These are phyloP conservation scores for Geotrichum histeridarum DNA, from an alignment of 1,139 yeast genomes.

Conservation along the genomic window DNA sequence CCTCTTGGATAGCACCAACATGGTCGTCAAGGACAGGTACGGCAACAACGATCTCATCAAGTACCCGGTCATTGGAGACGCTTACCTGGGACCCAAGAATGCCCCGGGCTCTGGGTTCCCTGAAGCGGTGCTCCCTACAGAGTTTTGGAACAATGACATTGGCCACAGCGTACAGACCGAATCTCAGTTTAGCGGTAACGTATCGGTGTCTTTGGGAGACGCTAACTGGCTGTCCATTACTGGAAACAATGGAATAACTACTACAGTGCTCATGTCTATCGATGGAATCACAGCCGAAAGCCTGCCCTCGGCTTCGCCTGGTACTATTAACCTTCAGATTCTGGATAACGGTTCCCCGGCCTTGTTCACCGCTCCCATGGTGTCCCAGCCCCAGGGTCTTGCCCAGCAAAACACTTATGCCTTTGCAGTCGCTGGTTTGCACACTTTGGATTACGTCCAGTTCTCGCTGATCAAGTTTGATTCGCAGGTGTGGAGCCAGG, in stretches of 20 bases:
- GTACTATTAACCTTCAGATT: constrained; percentile 13
- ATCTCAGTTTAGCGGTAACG: constrained; percentile 18
- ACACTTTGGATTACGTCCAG: constrained; percentile 16
- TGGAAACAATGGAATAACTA: constrained; percentile 6
- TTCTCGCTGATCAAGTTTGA: constrained; percentile 15
- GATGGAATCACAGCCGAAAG: constrained; percentile 17
- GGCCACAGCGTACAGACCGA: constrained; percentile 1
- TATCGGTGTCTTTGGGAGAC: constrained; percentile 16
- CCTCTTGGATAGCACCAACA: constrained; percentile 1
- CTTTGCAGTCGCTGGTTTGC: constrained; percentile 16
- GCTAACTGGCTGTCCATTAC: constrained; percentile 16
- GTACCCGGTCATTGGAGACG: constrained; percentile 16
- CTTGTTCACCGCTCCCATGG: constrained; percentile 13
- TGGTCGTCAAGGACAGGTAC: constrained; percentile 6
- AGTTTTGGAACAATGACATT: constrained; percentile 9
- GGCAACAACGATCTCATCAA: constrained; percentile 7
- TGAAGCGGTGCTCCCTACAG: constrained; percentile 3
- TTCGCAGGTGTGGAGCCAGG: constrained; percentile 5
- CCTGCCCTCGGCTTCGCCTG: constrained; percentile 16
- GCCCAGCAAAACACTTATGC: constrained; percentile 11
- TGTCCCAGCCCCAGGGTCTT: background rate
- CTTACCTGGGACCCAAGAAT: constrained; percentile 10
- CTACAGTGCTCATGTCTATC: constrained; percentile 16
- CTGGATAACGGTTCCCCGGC: constrained; percentile 18
- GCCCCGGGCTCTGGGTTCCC: constrained; percentile 1